These are phyloP conservation scores for Pythium pectinolyticum DNA, from an alignment of 352 stramenopile genomes.

Conservation along the genomic window DNA sequence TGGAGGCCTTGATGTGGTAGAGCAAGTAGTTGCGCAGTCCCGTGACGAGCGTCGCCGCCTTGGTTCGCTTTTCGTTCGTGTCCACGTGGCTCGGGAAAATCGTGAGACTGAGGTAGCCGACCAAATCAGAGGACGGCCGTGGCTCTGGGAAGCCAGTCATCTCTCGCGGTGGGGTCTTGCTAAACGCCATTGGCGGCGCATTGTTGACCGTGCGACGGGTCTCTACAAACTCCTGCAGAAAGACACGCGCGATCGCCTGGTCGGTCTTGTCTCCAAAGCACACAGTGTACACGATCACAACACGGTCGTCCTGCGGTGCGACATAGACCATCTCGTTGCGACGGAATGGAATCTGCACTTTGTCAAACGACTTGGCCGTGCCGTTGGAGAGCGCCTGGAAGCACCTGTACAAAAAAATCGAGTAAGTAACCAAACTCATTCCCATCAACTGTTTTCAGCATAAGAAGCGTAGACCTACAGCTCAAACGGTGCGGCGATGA, in stretches of 20 bases:
- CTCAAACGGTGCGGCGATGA: constrained; percentile 75
- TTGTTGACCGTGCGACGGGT: constrained; percentile 92
- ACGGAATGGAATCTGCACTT: constrained; percentile 85
- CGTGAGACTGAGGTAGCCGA: constrained; percentile 88
- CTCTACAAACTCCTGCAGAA: constrained; percentile 92
- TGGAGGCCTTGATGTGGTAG: constrained; percentile 97
- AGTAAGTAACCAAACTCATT: not conserved
- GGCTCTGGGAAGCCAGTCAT: constrained; percentile 69
- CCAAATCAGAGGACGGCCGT: constrained; percentile 62
- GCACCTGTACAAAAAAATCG: constrained; percentile 36
- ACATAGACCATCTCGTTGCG: constrained; percentile 87
- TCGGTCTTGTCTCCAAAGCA: constrained; percentile 94
- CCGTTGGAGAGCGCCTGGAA: constrained; percentile 77
- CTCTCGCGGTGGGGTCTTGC: constrained; percentile 89
- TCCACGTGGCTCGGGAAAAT: constrained; percentile 92
- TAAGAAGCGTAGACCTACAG: constrained; percentile 33
- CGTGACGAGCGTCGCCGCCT: constrained; percentile 85
- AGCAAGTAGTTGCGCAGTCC: constrained; percentile 93
- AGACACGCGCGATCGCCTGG: constrained; percentile 88
- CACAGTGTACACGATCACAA: constrained; percentile 92
- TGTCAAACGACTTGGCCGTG: constrained; percentile 49
- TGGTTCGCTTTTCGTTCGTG: constrained; percentile 84
- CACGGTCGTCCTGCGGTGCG: constrained; percentile 81
- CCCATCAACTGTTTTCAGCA: not conserved
- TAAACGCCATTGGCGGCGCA: constrained; percentile 90